Percentiles rank a stretch among this genome's conserved stretches.
These are phyloP conservation scores for Biscutella laevigata DNA, from an alignment of 441 rosid species.

Conservation along the genomic window DNA sequence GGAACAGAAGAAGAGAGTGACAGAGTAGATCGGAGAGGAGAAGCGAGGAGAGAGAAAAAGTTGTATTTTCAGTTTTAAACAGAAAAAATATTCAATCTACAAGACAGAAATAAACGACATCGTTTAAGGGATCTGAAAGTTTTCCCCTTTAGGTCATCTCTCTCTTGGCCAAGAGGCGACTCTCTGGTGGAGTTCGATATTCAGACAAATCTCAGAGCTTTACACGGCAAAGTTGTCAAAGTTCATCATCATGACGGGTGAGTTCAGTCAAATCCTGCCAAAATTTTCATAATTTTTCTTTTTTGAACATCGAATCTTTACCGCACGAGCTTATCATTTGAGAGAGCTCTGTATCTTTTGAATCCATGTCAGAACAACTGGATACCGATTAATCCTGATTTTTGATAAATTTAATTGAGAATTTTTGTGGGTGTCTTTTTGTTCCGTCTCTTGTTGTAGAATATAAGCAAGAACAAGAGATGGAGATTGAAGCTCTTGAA, in stretches of 20 bases:
- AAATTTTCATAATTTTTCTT: constrained; percentile 3
- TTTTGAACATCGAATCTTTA: not conserved
- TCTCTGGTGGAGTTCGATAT: constrained; percentile 10
- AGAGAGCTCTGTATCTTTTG: constrained; percentile 7
- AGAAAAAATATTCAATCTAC: not conserved
- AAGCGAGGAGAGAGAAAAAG: not conserved
- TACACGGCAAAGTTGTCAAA: constrained; percentile 2
- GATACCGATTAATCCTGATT: constrained; percentile 4
- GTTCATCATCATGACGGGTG: constrained; percentile 25
- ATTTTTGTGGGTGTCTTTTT: not conserved
- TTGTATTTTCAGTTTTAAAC: not conserved
- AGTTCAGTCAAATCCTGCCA: not conserved
- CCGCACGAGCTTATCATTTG: not conserved
- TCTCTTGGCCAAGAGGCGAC: constrained; percentile 15
- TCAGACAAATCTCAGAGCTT: constrained; percentile 15
- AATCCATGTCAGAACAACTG: constrained; percentile 1
- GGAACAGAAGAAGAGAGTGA: not conserved
- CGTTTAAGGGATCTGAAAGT: constrained; percentile 12
- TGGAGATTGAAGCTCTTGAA: constrained; percentile 93
- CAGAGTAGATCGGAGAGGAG: constrained; percentile 6
- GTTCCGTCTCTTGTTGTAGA: constrained; percentile 34
- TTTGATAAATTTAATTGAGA: not conserved
- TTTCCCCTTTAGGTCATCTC: constrained; percentile 20
- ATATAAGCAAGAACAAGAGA: constrained; percentile 73
- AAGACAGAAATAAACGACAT: not conserved